A percentile compares a stretch with the other conserved stretches of the same genome.
phyloP scores from a whole-genome alignment of 495 filamentous ascomycete genomes.

The Hypoxylon lenormandii region DNA sequence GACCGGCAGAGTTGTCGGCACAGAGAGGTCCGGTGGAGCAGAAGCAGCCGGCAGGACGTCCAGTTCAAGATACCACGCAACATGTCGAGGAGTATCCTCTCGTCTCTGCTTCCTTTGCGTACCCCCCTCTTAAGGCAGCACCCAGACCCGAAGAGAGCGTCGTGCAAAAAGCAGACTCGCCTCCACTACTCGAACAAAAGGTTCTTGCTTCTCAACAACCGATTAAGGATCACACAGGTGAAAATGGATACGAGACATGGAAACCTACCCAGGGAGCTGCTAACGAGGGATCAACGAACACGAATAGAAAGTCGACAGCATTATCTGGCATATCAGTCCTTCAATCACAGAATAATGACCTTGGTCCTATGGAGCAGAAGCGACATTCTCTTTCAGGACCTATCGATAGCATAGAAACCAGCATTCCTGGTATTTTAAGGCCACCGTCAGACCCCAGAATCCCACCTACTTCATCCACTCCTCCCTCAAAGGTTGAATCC shows the following conservation, averaged over 20 bases:
- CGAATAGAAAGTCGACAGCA: constrained; percentile 29
- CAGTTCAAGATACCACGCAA: constrained; percentile 12
- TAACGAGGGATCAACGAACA: constrained; percentile 21
- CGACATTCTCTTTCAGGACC: constrained; percentile 34
- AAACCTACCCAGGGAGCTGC: constrained; percentile 40
- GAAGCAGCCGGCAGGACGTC: constrained; percentile 32
- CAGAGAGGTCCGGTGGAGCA: constrained; percentile 47
- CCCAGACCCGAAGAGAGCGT: constrained; percentile 3
- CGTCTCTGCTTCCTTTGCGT: constrained; percentile 47
- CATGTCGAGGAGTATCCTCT: constrained; percentile 46
- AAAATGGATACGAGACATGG: constrained; percentile 52
- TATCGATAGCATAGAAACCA: constrained; percentile 2
- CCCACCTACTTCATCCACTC: not conserved
- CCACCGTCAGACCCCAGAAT: constrained; percentile 31
- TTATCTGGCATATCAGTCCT: constrained; percentile 39
- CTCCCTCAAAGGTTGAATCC: constrained; percentile 5
- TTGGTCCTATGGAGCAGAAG: constrained; percentile 35
- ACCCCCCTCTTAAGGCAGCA: constrained; percentile 36
- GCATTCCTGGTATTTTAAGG: constrained; percentile 24
- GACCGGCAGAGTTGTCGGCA: constrained; percentile 50
- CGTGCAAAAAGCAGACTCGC: constrained; percentile 7
- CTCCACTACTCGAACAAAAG: constrained; percentile 21
- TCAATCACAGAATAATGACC: constrained; percentile 45
- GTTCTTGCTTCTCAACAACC: constrained; percentile 37
- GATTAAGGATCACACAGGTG: constrained; percentile 11